phyloP scores from a whole-genome alignment of 164 flowering plant species.

The Aristolochia californica region DNA sequence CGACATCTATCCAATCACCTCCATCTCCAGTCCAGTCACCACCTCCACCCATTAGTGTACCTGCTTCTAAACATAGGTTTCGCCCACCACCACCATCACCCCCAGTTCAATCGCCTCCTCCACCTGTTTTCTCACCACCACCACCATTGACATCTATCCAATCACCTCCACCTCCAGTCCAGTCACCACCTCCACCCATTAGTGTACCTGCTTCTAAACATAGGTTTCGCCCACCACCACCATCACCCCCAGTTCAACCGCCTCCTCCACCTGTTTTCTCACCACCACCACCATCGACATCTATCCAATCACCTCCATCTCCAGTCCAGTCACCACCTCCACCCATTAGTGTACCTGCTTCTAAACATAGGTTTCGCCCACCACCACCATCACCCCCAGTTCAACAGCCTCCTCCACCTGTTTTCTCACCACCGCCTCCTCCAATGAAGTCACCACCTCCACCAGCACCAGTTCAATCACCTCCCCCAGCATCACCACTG shows the following conservation, averaged over 20 bases:
- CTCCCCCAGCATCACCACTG: constrained; percentile 4
- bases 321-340: not conserved
- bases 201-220: not conserved
- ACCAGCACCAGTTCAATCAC: no score
- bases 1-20: constrained; percentile 2
- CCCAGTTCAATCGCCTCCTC: constrained; percentile 8
- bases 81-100: constrained; percentile 4
- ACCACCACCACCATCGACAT: constrained; percentile 5
- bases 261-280: constrained; percentile 5
- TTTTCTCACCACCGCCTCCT: no score
- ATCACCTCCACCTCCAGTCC: not conserved
- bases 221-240: not conserved
- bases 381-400: constrained; percentile 4
- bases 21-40: not conserved
- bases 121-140: no score
- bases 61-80: not conserved
- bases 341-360: not conserved
- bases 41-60: not conserved
- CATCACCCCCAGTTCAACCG: not conserved
- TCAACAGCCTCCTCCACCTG: constrained; percentile 9
- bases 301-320: no score
- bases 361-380: not conserved
- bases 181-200: constrained; percentile 8
- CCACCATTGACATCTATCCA: no score
- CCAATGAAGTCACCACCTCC: constrained; percentile 7